These are phyloP conservation scores for Rhododendron molle DNA, from an alignment of 148 eudicot species.

Conservation along the genomic window DNA sequence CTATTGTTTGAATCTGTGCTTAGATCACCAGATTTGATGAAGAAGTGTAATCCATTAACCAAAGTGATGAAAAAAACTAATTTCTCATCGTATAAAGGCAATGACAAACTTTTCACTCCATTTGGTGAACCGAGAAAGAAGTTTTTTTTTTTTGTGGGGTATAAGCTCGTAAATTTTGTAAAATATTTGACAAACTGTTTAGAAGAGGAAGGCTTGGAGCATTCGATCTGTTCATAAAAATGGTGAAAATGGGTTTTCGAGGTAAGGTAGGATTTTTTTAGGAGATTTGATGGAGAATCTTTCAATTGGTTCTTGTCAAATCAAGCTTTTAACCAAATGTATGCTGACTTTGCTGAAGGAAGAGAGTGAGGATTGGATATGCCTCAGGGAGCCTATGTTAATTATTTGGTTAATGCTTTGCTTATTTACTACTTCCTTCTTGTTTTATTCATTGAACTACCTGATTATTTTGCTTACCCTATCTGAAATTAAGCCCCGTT, in stretches of 20 bases:
- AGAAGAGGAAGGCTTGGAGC: background rate
- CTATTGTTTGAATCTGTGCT: background rate
- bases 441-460: background rate
- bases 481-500: background rate
- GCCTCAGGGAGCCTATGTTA: background rate
- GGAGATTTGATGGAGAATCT: background rate
- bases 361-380: background rate
- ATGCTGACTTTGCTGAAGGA: background rate
- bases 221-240: background rate
- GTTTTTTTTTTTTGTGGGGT: background rate
- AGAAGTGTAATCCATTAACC: background rate
- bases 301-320: background rate
- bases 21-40: background rate
- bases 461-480: background rate
- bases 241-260: background rate
- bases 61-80: background rate
- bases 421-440: background rate
- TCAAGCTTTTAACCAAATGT: background rate
- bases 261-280: background rate
- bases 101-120: background rate
- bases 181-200: background rate
- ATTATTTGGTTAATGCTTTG: background rate
- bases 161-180: background rate
- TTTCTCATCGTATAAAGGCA: background rate
- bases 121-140: background rate